Base-by-base conservation (phyloP, 2,329 filamentous ascomycete genomes). In the Exophiala sp. region DNA sequence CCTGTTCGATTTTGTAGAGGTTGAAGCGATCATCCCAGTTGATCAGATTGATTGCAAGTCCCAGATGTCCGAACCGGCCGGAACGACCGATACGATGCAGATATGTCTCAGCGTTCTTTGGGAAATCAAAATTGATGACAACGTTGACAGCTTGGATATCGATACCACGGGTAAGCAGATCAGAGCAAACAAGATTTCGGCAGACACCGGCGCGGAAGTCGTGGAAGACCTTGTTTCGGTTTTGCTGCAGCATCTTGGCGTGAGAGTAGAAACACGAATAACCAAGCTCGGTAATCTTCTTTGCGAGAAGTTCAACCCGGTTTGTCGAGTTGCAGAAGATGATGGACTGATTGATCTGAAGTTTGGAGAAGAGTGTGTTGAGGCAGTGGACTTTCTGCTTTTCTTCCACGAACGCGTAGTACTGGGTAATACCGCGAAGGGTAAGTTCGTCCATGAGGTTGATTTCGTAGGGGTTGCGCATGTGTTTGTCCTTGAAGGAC, bases 311-410 rank as follows among this genome's bases (percentile, higher is more conserved):
- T 71, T 98, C 93, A 54, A 98, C 93, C 59, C 93, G 88, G 70
- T 97, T 97, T 46, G 93, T 98, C 34, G 93, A 98, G 72, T 98
- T 98, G 74, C 93, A 98, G 75, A 98, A 98, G 68, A 98, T 98
- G 74, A 98, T 98, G 56, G 94, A 98, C 75, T 98, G 93, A 73
- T 98, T 98, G 74, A 98, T 98, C 71, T 98, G 91, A 13, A 98
- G 82, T 72, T 96, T 95, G 62, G 90, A 96, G 76, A 98, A 98
- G 57, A 98, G 83, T 0, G 93, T 98, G 75, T 98, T 98, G 59
- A 98, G 74, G 69, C 93, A 98, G 73, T 98, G 94, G 16, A 98
- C 93, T 73, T 98, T 98, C 68, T 96, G 88, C 74, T 96, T 96
- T 73, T 98, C 93, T 70, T 98, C 93, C 45, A 98, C 94, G 61